These are phyloP conservation scores for Echeveria elegans DNA, from an alignment of 164 flowering plant species.

Conservation along the genomic window DNA sequence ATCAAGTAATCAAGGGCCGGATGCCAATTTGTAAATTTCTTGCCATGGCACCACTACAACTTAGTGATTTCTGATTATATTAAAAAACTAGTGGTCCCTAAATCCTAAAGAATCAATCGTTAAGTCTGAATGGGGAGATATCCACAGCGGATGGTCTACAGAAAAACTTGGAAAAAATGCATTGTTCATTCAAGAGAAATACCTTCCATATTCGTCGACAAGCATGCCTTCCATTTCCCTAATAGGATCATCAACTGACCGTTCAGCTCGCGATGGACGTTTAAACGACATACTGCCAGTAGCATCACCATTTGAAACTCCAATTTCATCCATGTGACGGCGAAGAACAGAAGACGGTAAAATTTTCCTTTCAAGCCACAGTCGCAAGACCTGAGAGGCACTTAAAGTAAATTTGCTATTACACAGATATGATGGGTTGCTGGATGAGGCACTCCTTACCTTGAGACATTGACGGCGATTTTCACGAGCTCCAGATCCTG, in stretches of 20 bases:
- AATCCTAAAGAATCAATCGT: no score
- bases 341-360: slow-evolving; percentile 77
- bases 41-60: no score
- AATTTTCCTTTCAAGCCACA: slow-evolving; percentile 97
- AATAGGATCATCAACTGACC: slow-evolving; percentile 93
- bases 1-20: no score
- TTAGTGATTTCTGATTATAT: no score
- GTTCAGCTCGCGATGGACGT: slow-evolving; percentile 84
- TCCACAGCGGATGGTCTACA: no score
- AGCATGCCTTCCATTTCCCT: slow-evolving; percentile 99
- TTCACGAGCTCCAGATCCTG: slow-evolving; percentile 83
- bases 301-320: no score
- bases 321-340: slow-evolving; percentile 79
- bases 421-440: background rate
- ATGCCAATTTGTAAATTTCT: no score
- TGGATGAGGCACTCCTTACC: slow-evolving; percentile 25
- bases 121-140: no score
- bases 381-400: slow-evolving; percentile 64
- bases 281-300: no score
- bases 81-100: no score
- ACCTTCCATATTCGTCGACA: slow-evolving; percentile 99
- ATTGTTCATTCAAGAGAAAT: slow-evolving; percentile 4
- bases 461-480: slow-evolving; percentile 95
- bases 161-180: no score
- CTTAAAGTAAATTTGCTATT: slow-evolving; percentile 3